Base-by-base conservation (phyloP, 164 flowering plant species). In the Berberis thunbergii region DNA sequence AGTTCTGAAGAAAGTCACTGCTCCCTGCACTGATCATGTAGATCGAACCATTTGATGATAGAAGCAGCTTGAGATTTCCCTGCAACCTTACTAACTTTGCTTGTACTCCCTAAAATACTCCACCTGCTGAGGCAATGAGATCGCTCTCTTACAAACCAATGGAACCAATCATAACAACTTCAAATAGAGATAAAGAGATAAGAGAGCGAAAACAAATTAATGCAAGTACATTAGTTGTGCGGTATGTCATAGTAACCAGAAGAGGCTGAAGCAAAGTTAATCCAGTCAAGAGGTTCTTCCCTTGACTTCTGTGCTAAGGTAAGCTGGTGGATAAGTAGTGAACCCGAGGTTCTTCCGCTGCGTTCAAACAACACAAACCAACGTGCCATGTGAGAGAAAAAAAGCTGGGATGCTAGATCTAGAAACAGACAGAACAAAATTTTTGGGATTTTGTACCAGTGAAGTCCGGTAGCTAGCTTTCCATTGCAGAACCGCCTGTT, bases 401-500 rank as follows among this genome's bases (percentile, higher is more conserved):
- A 46, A 0, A 40, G 4, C 0, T 10, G n/a, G 11, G 46, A 1
- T 26, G 5, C 13, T 44, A 64, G 45, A 42, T 38, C 41, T 39
- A 10, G 13, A 9, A 49, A 43, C 11, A 63, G 56, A 40, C 3
- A 11, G 45, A 5, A 8, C 5, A 1, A 2, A 2, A 39, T 8
- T 56, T 13, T 40, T 56, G 45, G 43, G 56, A 13, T n/a, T 12
- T 10, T 4, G 7, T 45, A 92, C 98, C 95, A 57, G 91, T 87
- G 76, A 82, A 63, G 48, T 63, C n/a, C 66, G n/a, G 57, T 52
- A 26, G 66, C 66, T 5, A 63, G 78, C 68, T 91, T 94, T 60
- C 97, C 96, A 75, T 94, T 91, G 76, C 88, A 87, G 76, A 91
- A 94, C 72, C 99, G 84, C 53, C 96, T 1, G 97, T 91, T 41